A percentile compares a stretch with the other conserved stretches of the same genome.
Evolutionary conservation across 768 basidiomycete genomes (phyloP).

Genomic region (Macrolepiota albuminosa): DNA sequence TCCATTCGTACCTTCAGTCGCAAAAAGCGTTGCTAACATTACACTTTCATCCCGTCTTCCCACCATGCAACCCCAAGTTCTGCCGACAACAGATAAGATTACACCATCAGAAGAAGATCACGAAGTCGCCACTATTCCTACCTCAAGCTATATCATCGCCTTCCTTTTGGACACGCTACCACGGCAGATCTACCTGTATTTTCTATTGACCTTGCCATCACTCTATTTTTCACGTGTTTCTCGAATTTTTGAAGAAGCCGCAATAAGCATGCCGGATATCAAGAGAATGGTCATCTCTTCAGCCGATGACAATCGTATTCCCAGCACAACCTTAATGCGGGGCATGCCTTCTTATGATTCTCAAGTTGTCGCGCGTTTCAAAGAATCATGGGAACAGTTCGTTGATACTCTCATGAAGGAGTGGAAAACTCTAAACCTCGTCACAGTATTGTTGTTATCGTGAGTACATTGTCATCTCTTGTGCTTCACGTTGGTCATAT

Average conservation of each 20-base stretch:
- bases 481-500: not conserved
- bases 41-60: not conserved
- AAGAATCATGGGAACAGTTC: constrained; percentile 29
- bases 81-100: not conserved
- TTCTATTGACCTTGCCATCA: constrained; percentile 53
- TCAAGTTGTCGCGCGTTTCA: constrained; percentile 33
- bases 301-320: not conserved
- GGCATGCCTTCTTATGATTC: not conserved
- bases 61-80: not conserved
- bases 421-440: constrained; percentile 19
- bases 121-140: not conserved
- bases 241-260: constrained; percentile 59
- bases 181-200: constrained; percentile 25
- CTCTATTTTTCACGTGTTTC: constrained; percentile 66
- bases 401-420: constrained; percentile 18
- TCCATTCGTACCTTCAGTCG: not conserved
- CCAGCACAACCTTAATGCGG: not conserved
- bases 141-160: not conserved
- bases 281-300: constrained; percentile 30
- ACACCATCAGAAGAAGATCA: not conserved
- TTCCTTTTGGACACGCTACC: constrained; percentile 21
- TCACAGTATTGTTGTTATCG: constrained; percentile 18
- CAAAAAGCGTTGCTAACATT: not conserved
- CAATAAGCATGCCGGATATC: constrained; percentile 54
- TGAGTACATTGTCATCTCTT: constrained; percentile 4